These are phyloP conservation scores for Tardiomyces blankii DNA, from an alignment of 1,139 yeast genomes.

Conservation along the genomic window DNA sequence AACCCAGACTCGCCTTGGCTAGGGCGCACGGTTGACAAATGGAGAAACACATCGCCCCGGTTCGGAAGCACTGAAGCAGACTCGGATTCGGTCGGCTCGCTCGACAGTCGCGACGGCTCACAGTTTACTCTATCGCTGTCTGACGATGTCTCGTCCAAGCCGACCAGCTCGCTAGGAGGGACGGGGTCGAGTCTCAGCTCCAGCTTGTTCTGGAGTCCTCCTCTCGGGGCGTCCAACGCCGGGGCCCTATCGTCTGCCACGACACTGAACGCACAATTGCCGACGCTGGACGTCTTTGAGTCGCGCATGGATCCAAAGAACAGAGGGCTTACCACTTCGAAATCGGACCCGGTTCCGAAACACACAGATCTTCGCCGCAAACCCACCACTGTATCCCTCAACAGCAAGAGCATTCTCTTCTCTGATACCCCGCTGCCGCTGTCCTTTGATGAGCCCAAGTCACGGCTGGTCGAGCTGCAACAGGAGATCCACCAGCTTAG, in stretches of 20 bases:
- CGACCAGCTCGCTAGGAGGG: neutral
- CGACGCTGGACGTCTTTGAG: neutral
- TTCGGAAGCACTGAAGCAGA: neutral
- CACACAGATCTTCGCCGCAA: neutral
- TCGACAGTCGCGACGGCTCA: neutral
- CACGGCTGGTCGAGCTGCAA: neutral
- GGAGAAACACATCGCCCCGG: constrained; percentile 3
- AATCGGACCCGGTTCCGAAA: neutral
- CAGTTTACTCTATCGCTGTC: neutral
- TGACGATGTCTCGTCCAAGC: neutral
- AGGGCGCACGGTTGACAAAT: constrained; percentile 9
- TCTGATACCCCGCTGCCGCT: neutral
- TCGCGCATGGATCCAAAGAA: neutral
- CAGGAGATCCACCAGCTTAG: constrained; percentile 1
- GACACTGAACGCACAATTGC: neutral
- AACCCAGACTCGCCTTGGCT: constrained; percentile 14
- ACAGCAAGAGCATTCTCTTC: neutral
- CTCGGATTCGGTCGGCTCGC: neutral
- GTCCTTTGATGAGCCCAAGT: neutral
- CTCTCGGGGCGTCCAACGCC: neutral
- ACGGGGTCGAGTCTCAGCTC: neutral
- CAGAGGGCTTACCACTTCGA: neutral
- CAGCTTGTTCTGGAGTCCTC: neutral
- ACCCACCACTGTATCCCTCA: neutral
- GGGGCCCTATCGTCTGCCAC: neutral